Evolutionary conservation across 805 yeast genomes (phyloP).

Genomic region (Candida dajiaensis): DNA sequence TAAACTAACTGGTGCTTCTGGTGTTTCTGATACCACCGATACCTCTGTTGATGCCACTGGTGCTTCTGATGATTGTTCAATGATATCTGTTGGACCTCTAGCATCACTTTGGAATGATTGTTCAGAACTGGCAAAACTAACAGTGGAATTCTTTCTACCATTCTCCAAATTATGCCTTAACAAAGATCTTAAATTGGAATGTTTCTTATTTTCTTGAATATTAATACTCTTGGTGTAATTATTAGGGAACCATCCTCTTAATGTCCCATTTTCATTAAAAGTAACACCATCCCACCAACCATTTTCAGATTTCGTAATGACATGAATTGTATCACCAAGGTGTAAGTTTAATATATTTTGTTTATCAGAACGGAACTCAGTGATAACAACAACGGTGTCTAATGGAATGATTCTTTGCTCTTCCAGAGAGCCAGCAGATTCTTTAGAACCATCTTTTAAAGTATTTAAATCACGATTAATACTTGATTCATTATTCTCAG

Average conservation of each 20-base stretch:
- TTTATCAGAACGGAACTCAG: conserved; percentile 48
- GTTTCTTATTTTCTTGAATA: conserved; percentile 7
- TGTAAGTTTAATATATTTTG: conserved; percentile 45
- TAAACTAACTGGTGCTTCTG: conserved; percentile 8
- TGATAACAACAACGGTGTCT: conserved; percentile 54
- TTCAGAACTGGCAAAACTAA: conserved; percentile 38
- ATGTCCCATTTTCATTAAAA: conserved; percentile 24
- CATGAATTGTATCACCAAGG: conserved; percentile 68
- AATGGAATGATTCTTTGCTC: conserved; percentile 26
- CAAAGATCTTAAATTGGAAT: conserved; percentile 14
- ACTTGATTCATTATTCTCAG: background rate
- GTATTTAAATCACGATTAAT: background rate
- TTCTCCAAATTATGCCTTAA: conserved; percentile 19
- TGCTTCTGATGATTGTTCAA: background rate
- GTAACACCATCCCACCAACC: conserved; percentile 90
- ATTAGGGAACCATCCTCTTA: conserved; percentile 84
- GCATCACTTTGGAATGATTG: conserved; percentile 8
- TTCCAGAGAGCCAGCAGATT: background rate
- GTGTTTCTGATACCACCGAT: conserved; percentile 3
- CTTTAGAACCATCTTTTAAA: background rate
- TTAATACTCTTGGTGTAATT: conserved; percentile 44
- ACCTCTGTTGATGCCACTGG: background rate
- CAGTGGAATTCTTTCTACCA: conserved; percentile 41
- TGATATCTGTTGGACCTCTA: background rate
- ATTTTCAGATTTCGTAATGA: conserved; percentile 51